These are phyloP conservation scores for Aureobasidium sp. DNA, from an alignment of 2,329 filamentous ascomycete genomes.

Conservation along the genomic window DNA sequence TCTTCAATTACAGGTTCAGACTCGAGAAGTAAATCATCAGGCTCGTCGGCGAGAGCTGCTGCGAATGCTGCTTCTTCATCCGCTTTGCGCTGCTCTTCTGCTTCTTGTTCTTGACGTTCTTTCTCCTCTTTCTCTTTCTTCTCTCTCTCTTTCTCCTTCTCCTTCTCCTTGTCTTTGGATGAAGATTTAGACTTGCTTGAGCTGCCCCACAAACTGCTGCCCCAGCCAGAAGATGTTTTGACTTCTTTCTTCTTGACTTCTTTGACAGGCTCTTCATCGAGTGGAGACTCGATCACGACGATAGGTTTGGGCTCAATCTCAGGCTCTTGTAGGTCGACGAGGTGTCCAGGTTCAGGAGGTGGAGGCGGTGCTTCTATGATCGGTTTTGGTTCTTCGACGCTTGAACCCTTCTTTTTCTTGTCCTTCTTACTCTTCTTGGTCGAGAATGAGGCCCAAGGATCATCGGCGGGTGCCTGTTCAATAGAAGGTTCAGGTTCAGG, in stretches of 20 bases:
- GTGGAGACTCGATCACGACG: not conserved
- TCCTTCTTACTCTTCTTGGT: conserved; percentile 44
- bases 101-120: conserved; percentile 27
- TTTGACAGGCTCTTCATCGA: conserved; percentile 17
- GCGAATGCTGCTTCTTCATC: conserved; percentile 28
- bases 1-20: conserved; percentile 19
- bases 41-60: conserved; percentile 27
- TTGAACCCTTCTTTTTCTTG: conserved; percentile 41
- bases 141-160: conserved; percentile 35
- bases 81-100: conserved; percentile 24
- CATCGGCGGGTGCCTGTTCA: conserved; percentile 17
- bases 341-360: conserved; percentile 16
- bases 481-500: conserved; percentile 15
- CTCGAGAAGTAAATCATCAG: conserved; percentile 26
- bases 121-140: conserved; percentile 29
- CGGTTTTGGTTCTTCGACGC: conserved; percentile 31
- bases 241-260: conserved; percentile 34
- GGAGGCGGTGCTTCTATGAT: conserved; percentile 17
- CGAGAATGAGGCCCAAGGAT: conserved; percentile 21
- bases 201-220: conserved; percentile 21
- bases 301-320: conserved; percentile 9
- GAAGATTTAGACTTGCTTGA: conserved; percentile 28
- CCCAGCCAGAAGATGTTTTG: conserved; percentile 24
- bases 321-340: not conserved
- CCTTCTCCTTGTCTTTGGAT: conserved; percentile 26